Conservation (phyloP, 495 filamentous ascomycete species). For the Eremomyces bilateralis region DNA sequence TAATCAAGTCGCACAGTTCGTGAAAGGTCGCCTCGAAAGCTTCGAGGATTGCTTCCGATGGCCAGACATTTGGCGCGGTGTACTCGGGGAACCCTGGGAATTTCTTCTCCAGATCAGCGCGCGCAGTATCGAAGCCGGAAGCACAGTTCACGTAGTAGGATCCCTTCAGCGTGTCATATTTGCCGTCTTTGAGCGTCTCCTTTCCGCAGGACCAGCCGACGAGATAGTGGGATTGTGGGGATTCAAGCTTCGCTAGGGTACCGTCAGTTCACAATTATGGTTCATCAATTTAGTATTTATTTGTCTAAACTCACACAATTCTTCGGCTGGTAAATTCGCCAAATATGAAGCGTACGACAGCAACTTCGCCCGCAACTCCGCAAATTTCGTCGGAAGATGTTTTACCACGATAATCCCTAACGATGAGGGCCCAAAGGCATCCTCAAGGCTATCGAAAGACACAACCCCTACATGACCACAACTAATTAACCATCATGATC, state of each 20-base stretch:
- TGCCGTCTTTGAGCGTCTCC: slow-evolving; percentile 76
- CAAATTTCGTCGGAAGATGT: slow-evolving; percentile 52
- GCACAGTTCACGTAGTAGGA: slow-evolving; percentile 94
- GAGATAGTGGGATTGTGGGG: slow-evolving; percentile 35
- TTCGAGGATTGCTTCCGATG: slow-evolving; percentile 36
- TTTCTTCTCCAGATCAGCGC: slow-evolving; percentile 12
- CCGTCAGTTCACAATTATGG: neutral
- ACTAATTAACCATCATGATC: neutral
- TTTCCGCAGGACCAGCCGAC: slow-evolving; percentile 69
- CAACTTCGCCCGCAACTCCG: slow-evolving; percentile 41
- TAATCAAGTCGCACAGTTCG: slow-evolving; percentile 61
- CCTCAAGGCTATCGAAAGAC: slow-evolving; percentile 48
- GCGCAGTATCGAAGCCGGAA: slow-evolving; percentile 43
- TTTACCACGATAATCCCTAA: slow-evolving; percentile 84
- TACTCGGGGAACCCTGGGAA: slow-evolving; percentile 35
- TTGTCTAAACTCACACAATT: slow-evolving; percentile 57
- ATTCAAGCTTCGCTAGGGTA: slow-evolving; percentile 36
- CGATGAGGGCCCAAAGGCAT: slow-evolving; percentile 80
- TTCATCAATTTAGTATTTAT: neutral
- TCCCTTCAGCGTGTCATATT: slow-evolving; percentile 82
- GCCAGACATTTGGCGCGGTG: slow-evolving; percentile 71
- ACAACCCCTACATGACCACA: slow-evolving; percentile 33
- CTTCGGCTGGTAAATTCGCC: slow-evolving; percentile 50
- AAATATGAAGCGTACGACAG: slow-evolving; percentile 79
- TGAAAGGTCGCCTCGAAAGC: slow-evolving; percentile 53